Conservation (phyloP, 208 protist genomes). For the Porcisia hertigi region DNA sequence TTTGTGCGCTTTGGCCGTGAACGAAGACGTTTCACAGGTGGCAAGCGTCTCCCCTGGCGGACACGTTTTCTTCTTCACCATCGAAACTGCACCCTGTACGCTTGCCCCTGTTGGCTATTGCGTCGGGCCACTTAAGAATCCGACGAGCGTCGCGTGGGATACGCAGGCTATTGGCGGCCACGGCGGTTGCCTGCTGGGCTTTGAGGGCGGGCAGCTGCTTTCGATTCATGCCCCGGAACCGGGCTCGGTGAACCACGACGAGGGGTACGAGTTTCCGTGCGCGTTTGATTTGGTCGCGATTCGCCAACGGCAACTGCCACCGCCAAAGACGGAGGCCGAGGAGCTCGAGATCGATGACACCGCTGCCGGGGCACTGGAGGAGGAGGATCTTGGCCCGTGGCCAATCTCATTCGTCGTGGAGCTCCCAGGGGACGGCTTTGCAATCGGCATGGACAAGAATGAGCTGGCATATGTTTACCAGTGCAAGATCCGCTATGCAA, state of each 20-base stretch:
- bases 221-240: slow-evolving; percentile 51
- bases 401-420: slow-evolving; percentile 50
- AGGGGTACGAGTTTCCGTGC: slow-evolving; percentile 71
- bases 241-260: slow-evolving; percentile 54
- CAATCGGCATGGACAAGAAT: slow-evolving; percentile 62
- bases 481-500: slow-evolving; percentile 62
- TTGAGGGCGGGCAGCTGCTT: slow-evolving; percentile 68
- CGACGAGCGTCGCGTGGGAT: slow-evolving; percentile 75
- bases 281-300: slow-evolving; percentile 71
- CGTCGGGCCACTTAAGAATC: slow-evolving; percentile 46
- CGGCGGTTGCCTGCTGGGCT: slow-evolving; percentile 71
- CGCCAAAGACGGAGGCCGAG: slow-evolving; percentile 56
- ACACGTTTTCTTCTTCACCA: slow-evolving; percentile 94
- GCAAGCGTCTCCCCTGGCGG: slow-evolving; percentile 83
- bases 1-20: slow-evolving; percentile 65
- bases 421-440: slow-evolving; percentile 35
- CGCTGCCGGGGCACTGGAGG: slow-evolving; percentile 42
- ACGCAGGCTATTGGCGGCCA: slow-evolving; percentile 8
- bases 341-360: slow-evolving; percentile 69
- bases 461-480: slow-evolving; percentile 82
- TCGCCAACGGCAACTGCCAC: slow-evolving; percentile 68
- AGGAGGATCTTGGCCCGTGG: slow-evolving; percentile 86
- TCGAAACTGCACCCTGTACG: slow-evolving; percentile 24
- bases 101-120: slow-evolving; percentile 86
- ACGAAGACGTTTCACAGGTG: slow-evolving; percentile 55